These are phyloP conservation scores for Geotrichum bryndzae DNA, from an alignment of 1,139 yeast species.

Conservation along the genomic window DNA sequence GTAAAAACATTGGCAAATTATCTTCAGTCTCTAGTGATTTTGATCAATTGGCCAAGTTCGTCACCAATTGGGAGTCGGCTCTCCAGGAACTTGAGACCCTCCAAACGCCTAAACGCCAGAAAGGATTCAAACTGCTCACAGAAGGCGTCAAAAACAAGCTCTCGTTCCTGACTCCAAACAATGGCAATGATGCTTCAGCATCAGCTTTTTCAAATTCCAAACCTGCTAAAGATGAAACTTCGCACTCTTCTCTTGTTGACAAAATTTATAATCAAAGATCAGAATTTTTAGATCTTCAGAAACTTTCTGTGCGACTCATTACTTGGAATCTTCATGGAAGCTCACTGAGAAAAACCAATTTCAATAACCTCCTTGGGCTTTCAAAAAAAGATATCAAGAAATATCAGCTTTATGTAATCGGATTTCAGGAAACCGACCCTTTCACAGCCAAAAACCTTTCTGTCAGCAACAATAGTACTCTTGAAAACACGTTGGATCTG, in stretches of 20 bases:
- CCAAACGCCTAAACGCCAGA: neutral
- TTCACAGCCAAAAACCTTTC: conserved; percentile 41
- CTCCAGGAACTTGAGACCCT: neutral
- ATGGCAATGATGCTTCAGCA: neutral
- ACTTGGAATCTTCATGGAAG: conserved; percentile 16
- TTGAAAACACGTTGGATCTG: conserved; percentile 37
- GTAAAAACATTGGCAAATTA: neutral
- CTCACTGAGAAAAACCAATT: conserved; percentile 8
- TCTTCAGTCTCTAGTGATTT: neutral
- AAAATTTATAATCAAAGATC: conserved; percentile 1
- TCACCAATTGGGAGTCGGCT: conserved; percentile 3
- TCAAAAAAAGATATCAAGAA: neutral
- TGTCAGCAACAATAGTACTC: conserved; percentile 38
- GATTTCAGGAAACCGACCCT: conserved; percentile 51
- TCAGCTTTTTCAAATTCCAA: neutral
- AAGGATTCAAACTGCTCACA: neutral
- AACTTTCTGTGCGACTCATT: conserved; percentile 3
- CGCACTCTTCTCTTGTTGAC: neutral
- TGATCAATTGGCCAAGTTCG: conserved; percentile 7
- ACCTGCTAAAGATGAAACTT: neutral
- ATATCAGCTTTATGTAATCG: conserved; percentile 37
- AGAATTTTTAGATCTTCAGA: neutral
- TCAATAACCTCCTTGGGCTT: conserved; percentile 11
- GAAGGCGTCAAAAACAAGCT: neutral
- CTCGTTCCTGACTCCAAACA: neutral